Percentiles rank a stretch among this genome's conserved stretches.
These are phyloP conservation scores for Saprolegnia diclina DNA, from an alignment of 352 stramenopile genomes.

Conservation along the genomic window DNA sequence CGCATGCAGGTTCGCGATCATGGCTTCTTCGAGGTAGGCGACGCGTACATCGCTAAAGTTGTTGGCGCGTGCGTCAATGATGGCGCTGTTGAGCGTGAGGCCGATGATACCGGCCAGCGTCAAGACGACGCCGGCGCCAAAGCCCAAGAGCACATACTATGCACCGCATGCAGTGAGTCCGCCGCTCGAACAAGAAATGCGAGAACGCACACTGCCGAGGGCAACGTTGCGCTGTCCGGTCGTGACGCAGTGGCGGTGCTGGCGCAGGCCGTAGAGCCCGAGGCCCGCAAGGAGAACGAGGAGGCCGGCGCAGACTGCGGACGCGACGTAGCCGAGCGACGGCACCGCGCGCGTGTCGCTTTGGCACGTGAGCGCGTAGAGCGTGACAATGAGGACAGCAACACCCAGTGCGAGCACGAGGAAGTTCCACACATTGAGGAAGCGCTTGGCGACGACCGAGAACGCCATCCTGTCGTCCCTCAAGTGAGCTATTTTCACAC, in stretches of 20 bases:
- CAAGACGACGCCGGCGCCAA: slow-evolving; percentile 9
- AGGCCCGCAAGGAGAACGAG: slow-evolving; percentile 17
- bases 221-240: slow-evolving; percentile 14
- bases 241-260: slow-evolving; percentile 17
- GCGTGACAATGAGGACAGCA: slow-evolving; percentile 16
- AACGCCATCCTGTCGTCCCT: neutral
- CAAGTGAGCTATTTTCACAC: neutral
- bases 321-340: slow-evolving; percentile 9
- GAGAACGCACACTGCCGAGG: slow-evolving; percentile 23
- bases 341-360: slow-evolving; percentile 22
- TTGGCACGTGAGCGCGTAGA: slow-evolving; percentile 23
- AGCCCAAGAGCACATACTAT: slow-evolving; percentile 19
- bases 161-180: too few species aligned
- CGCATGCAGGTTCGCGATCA: slow-evolving; percentile 20
- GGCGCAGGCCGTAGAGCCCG: slow-evolving; percentile 22
- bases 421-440: slow-evolving; percentile 28
- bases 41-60: neutral
- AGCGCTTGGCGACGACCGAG: slow-evolving; percentile 22
- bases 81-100: slow-evolving; percentile 11
- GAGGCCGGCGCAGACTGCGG: slow-evolving; percentile 1
- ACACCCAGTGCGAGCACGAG: slow-evolving; percentile 14
- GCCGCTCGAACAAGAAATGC: too few species aligned
- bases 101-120: slow-evolving; percentile 11
- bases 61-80: neutral
- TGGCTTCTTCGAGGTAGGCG: slow-evolving; percentile 18